Evolutionary conservation across 2,329 filamentous ascomycete genomes (phyloP), one percentile per base, ranked within the genome.

Genomic region (Parascedosporium putredinis): DNA sequence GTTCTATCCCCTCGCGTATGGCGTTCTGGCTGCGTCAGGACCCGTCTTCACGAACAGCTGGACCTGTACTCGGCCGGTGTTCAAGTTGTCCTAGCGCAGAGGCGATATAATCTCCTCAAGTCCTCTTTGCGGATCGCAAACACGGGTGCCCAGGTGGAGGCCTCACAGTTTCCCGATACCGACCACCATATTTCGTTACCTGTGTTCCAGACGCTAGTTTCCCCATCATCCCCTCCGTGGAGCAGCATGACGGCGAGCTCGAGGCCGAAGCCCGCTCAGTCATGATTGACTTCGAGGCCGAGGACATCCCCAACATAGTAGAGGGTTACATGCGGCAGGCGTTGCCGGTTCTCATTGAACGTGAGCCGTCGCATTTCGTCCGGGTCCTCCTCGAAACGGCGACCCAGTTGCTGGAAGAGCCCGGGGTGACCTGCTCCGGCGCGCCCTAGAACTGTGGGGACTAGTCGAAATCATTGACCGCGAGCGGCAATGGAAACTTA

Each of bases 401-500:
- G 1, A 65, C 67, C 33, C 63, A 72, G 47, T 72, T 71, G 10
- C 65, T 70, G 46, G 58, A 66, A 4, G 61, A 70, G 44, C 72
- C 71, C 5, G 67, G 70, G 65, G 69, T n/a, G 76, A 81, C 53
- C 64, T 81, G 10, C 65, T 84, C 5, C 70, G 70, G 49, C 73
- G 76, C 52, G 76, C 78, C 1, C 67, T 84, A 4, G 79, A 84
- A 59, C 68, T 84, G 2, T 84, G 80, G 80, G 76, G 77, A 0
- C 68, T 81, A 4, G 78, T 83, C 4, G 79, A 84, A 59, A 78
- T 81, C 43, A 77, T 83, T 51, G 79, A 83, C 59, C 73, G 78
- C 45, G 79, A 83, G 59, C 70, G 78, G 3, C 73, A 78, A 53
- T 84, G 80, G 80, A 71, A 67, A 29, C 76, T 81, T 54, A 60